A percentile compares a stretch with the other conserved stretches of the same genome.
These are phyloP conservation scores for Aspergillus clavatus DNA, from an alignment of 2,329 filamentous ascomycete genomes.

Conservation along the genomic window DNA sequence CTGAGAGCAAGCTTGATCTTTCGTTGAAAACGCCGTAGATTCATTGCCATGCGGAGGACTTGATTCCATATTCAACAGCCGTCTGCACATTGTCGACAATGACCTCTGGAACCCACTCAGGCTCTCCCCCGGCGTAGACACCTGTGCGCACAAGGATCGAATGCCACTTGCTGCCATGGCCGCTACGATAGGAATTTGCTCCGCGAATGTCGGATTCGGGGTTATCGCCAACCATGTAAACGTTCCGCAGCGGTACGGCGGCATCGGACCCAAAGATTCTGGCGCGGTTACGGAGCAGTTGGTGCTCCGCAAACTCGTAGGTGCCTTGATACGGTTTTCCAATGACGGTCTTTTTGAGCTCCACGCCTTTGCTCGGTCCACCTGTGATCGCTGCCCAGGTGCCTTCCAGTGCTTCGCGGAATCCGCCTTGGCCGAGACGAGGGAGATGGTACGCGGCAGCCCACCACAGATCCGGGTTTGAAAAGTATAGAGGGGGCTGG, in stretches of 20 bases:
- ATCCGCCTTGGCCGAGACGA: conserved; percentile 86
- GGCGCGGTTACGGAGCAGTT: conserved; percentile 59
- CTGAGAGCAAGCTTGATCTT: background rate
- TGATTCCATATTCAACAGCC: conserved; percentile 72
- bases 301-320: conserved; percentile 76
- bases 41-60: conserved; percentile 43
- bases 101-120: conserved; percentile 57
- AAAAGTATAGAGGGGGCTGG: conserved; percentile 80
- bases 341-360: conserved; percentile 62
- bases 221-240: conserved; percentile 95
- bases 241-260: conserved; percentile 55
- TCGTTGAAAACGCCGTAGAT: background rate
- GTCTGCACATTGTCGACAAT: conserved; percentile 70
- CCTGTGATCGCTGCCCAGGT: conserved; percentile 71
- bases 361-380: conserved; percentile 48
- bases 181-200: conserved; percentile 69
- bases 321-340: conserved; percentile 78
- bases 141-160: conserved; percentile 76
- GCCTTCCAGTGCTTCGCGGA: conserved; percentile 74
- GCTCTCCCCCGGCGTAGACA: conserved; percentile 60
- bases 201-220: conserved; percentile 86
- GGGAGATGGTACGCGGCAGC: conserved; percentile 78
- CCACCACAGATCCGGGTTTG: conserved; percentile 88
- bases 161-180: conserved; percentile 66
- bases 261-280: conserved; percentile 39